Conservation (phyloP, 163 green algal species). For the Prototheca wickerhamii region DNA sequence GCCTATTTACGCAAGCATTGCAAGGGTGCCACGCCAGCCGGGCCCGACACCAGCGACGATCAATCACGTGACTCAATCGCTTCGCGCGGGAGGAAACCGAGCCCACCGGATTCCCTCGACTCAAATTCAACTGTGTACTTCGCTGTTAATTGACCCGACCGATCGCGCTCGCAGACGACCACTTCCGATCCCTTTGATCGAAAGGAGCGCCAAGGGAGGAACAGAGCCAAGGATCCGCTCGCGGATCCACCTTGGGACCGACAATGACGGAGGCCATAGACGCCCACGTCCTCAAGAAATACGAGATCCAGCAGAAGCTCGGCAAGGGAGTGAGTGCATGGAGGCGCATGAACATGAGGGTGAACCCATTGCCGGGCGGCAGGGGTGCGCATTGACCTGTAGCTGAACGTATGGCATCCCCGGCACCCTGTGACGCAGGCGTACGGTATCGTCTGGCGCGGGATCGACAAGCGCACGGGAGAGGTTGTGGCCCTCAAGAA, state of each 20-base stretch:
- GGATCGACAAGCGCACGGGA: constrained; percentile 81
- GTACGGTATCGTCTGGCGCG: constrained; percentile 97
- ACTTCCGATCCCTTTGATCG: no score
- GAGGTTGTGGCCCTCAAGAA: constrained; percentile 93
- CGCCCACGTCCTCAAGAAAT: constrained; percentile 88
- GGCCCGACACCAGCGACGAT: background rate
- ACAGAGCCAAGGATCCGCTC: no score
- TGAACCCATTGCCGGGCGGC: background rate
- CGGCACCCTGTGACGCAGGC: constrained; percentile 50
- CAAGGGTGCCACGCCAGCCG: no score
- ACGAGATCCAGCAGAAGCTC: constrained; percentile 88
- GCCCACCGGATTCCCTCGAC: background rate
- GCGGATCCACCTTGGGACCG: no score
- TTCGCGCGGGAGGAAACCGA: background rate
- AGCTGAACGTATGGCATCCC: background rate
- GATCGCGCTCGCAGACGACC: no score
- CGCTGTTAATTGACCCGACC: background rate
- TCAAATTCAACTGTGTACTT: background rate
- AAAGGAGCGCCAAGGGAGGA: no score
- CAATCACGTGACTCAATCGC: background rate
- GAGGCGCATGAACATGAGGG: no score
- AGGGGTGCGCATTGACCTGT: background rate
- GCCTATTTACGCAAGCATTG: no score
- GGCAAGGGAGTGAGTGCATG: constrained; percentile 85
- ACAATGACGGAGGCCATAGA: constrained; percentile 94